Percentiles rank a stretch among this genome's conserved stretches.
Conservation (phyloP, 345 rosid species). For the Arabis alpina region DNA sequence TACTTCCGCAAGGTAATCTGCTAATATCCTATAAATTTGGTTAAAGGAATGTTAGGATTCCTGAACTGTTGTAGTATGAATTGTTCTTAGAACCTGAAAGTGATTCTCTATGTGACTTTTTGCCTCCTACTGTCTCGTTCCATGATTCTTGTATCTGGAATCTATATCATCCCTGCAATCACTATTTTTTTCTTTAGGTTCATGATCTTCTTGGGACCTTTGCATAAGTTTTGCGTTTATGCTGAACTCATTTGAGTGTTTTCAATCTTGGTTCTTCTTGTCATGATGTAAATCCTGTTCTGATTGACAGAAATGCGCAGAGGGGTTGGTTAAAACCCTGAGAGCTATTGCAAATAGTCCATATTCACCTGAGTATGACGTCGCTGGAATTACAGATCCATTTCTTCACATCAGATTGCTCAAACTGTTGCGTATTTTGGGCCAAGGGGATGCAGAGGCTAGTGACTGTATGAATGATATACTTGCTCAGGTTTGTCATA, state of each 20-base stretch:
- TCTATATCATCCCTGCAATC: constrained; percentile 20
- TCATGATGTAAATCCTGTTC: constrained; percentile 25
- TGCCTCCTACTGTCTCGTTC: constrained; percentile 22
- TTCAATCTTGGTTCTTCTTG: constrained; percentile 15
- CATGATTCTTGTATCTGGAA: constrained; percentile 26
- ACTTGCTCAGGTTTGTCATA: constrained; percentile 86
- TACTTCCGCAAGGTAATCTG: constrained; percentile 78
- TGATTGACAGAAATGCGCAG: constrained; percentile 75
- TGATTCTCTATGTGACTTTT: constrained; percentile 16
- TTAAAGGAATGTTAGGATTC: constrained; percentile 24
- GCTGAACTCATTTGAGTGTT: constrained; percentile 11
- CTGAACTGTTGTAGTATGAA: constrained; percentile 2
- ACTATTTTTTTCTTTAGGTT: constrained; percentile 21
- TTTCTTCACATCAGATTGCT: constrained; percentile 97
- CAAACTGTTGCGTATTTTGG: constrained; percentile 77
- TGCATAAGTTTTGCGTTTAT: constrained; percentile 19
- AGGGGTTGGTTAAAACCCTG: constrained; percentile 79
- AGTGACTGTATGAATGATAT: constrained; percentile 98
- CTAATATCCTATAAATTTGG: constrained; percentile 18
- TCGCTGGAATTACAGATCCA: constrained; percentile 92
- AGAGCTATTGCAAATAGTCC: constrained; percentile 91
- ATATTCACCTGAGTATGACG: constrained; percentile 94
- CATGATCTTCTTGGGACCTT: constrained; percentile 20
- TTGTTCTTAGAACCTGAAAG: background rate
- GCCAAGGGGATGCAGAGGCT: constrained; percentile 93